Percentiles rank a stretch among this genome's conserved stretches.
Evolutionary conservation across 768 basidiomycete genomes (phyloP).

Genomic region (Myochromella boudieri): DNA sequence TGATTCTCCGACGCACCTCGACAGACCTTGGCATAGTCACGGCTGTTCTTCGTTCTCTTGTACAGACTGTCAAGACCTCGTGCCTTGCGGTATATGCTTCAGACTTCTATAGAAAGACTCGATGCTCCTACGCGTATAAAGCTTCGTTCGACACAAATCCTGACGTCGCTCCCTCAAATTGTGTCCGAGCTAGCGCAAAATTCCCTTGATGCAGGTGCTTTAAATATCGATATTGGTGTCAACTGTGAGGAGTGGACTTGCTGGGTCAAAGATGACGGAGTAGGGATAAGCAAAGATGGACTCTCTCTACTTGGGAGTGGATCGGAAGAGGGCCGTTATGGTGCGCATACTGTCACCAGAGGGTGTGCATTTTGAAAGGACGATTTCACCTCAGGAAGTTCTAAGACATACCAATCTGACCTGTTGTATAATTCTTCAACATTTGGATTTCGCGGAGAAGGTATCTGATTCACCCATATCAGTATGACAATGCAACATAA

Average conservation of each 20-base stretch:
- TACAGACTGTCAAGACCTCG: too few species aligned
- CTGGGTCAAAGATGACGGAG: conserved; percentile 85
- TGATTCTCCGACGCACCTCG: neutral
- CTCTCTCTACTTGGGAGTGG: conserved; percentile 54
- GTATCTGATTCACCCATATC: conserved; percentile 35
- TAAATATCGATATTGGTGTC: conserved; percentile 67
- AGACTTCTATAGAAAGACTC: conserved; percentile 43
- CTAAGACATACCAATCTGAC: conserved; percentile 60
- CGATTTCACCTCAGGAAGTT: conserved; percentile 53
- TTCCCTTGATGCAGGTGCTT: conserved; percentile 78
- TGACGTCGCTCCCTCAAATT: conserved; percentile 80
- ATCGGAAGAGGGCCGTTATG: conserved; percentile 59
- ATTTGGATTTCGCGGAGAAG: conserved; percentile 95
- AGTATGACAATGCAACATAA: neutral
- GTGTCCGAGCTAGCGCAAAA: conserved; percentile 90
- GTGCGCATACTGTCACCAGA: conserved; percentile 44
- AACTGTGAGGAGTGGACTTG: conserved; percentile 79
- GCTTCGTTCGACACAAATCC: conserved; percentile 80
- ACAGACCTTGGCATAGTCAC: too few species aligned
- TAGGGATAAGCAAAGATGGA: conserved; percentile 65
- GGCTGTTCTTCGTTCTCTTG: too few species aligned
- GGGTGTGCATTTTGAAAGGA: neutral
- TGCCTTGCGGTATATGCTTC: conserved; percentile 18
- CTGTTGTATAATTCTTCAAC: conserved; percentile 55
- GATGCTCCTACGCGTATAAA: conserved; percentile 61